Conservation (phyloP, 2,329 filamentous ascomycete species). For the Pseudogymnoascus sp. region DNA sequence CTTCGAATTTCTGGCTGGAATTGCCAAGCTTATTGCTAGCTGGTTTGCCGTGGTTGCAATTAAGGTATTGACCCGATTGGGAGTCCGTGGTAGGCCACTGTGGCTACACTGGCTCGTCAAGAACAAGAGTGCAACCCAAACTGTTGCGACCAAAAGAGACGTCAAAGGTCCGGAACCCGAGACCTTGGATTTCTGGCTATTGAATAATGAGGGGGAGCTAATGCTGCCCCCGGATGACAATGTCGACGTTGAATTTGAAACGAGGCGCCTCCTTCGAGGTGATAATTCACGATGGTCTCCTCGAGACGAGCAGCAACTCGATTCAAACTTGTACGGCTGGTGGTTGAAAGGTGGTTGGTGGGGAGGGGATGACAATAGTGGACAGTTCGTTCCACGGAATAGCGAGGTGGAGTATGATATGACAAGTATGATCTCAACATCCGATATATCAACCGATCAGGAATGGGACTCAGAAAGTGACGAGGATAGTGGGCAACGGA, state of each 20-base stretch:
- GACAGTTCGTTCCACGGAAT: conserved; percentile 59
- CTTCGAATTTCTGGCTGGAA: conserved; percentile 68
- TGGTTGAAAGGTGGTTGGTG: conserved; percentile 81
- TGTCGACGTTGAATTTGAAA: conserved; percentile 75
- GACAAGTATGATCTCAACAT: conserved; percentile 69
- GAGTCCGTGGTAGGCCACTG: conserved; percentile 53
- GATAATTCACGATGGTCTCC: conserved; percentile 34
- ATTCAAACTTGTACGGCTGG: conserved; percentile 71
- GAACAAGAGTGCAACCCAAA: conserved; percentile 14
- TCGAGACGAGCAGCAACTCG: conserved; percentile 58
- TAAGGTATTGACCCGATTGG: conserved; percentile 46
- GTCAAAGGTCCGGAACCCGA: conserved; percentile 25
- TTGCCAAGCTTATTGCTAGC: conserved; percentile 57
- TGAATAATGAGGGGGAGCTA: conserved; percentile 45
- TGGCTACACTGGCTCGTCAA: conserved; percentile 46
- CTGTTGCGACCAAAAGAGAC: conserved; percentile 13
- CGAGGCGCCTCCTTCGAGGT: conserved; percentile 53
- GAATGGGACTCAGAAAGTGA: conserved; percentile 42
- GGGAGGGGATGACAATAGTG: conserved; percentile 73
- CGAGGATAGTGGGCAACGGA: conserved; percentile 48
- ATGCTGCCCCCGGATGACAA: conserved; percentile 52
- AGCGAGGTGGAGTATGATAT: conserved; percentile 59
- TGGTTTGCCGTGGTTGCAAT: conserved; percentile 17
- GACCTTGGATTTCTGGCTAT: conserved; percentile 45
- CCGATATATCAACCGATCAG: conserved; percentile 18